A percentile compares a stretch with the other conserved stretches of the same genome.
These are phyloP conservation scores for Capsicum rhomboideum DNA, from an alignment of 257 asterid genomes.

Conservation along the genomic window DNA sequence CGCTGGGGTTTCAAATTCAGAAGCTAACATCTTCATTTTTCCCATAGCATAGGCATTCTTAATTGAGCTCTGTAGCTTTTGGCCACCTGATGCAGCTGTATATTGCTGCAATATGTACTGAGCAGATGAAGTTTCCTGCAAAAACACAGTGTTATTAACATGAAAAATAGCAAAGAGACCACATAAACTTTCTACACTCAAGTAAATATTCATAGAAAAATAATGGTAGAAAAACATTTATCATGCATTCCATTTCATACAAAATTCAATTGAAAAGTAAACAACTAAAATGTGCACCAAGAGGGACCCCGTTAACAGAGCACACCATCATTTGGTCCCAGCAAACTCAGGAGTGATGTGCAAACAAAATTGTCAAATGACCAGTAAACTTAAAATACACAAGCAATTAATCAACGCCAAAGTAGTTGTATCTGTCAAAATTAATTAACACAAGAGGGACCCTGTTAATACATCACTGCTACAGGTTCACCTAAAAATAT, in stretches of 20 bases:
- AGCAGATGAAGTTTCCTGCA: conserved; percentile 86
- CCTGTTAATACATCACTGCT: neutral
- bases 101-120: conserved; percentile 86
- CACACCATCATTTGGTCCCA: neutral
- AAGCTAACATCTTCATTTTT: conserved; percentile 76
- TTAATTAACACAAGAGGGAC: neutral
- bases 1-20: conserved; percentile 83
- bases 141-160: neutral
- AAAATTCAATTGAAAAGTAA: neutral
- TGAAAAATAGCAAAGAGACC: neutral
- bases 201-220: neutral
- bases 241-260: neutral
- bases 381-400: neutral
- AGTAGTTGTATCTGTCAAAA: neutral
- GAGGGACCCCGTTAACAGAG: neutral
- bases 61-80: conserved; percentile 49
- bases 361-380: neutral
- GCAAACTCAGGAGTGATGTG: neutral
- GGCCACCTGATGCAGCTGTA: conserved; percentile 90
- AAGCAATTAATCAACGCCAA: neutral
- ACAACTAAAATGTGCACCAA: neutral
- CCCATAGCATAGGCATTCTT: conserved; percentile 92
- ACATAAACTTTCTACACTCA: neutral
- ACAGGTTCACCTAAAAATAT: neutral
- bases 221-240: neutral